Conservation (phyloP, 306 rosid genomes). For the Pyrus pyrifolia region DNA sequence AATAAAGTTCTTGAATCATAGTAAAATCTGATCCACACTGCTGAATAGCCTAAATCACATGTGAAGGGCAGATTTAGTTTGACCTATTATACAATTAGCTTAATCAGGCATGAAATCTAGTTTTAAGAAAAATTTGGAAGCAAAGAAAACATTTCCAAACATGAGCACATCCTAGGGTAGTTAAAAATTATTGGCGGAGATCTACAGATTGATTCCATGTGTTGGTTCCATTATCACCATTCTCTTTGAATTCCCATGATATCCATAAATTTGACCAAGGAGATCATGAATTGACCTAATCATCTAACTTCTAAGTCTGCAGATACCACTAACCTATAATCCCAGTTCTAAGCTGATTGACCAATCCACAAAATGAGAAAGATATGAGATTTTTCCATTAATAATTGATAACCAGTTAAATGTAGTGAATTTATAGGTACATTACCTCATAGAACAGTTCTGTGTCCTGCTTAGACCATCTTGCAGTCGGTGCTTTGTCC, state of each 20-base stretch:
- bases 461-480: slow-evolving; percentile 82
- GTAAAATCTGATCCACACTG: slow-evolving; percentile 74
- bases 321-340: not conserved
- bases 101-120: not conserved
- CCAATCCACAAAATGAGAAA: not conserved
- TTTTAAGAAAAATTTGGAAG: not conserved
- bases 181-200: not conserved
- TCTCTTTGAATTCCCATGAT: not conserved
- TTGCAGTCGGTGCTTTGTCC: slow-evolving; percentile 58
- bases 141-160: not conserved
- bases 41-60: slow-evolving; percentile 46
- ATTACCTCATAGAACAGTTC: slow-evolving; percentile 71
- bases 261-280: not conserved
- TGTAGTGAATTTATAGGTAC: not conserved
- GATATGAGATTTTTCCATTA: not conserved
- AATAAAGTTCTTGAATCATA: slow-evolving; percentile 59
- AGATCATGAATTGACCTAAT: not conserved
- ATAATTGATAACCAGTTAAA: not conserved
- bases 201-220: too few species aligned
- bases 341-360: not conserved
- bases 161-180: not conserved
- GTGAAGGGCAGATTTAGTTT: slow-evolving; percentile 3
- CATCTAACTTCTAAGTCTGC: not conserved
- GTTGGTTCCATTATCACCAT: not conserved
- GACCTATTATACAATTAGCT: not conserved